Percentiles rank a stretch among this genome's conserved stretches.
These are phyloP conservation scores for Colletotrichum tamarilloi DNA, from an alignment of 2,329 filamentous ascomycete genomes.

Conservation along the genomic window DNA sequence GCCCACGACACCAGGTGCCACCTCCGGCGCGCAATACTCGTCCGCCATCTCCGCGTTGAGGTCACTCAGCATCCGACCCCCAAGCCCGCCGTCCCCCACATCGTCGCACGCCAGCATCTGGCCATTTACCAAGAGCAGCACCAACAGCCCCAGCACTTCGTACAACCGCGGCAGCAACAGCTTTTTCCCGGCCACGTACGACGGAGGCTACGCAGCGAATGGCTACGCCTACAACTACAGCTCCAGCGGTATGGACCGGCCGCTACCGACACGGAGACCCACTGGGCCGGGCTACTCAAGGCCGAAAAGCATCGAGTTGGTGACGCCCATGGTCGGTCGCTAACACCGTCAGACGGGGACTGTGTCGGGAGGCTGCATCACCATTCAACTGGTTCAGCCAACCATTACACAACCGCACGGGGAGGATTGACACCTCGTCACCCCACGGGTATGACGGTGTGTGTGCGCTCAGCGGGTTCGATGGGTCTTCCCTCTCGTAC, in stretches of 20 bases:
- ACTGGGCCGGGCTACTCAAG: slow-evolving; percentile 60
- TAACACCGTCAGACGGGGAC: slow-evolving; percentile 40
- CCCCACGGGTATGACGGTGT: not conserved
- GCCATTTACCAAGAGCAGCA: slow-evolving; percentile 64
- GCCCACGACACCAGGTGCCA: slow-evolving; percentile 55
- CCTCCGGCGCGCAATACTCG: slow-evolving; percentile 49
- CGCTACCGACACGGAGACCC: slow-evolving; percentile 66
- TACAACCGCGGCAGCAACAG: slow-evolving; percentile 56
- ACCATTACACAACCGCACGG: slow-evolving; percentile 2
- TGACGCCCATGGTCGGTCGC: slow-evolving; percentile 68
- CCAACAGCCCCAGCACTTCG: slow-evolving; percentile 64
- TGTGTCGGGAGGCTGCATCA: not conserved
- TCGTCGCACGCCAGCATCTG: slow-evolving; percentile 58
- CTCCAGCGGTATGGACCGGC: slow-evolving; percentile 59
- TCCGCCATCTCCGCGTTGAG: slow-evolving; percentile 67
- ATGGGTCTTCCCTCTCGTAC: slow-evolving; percentile 11
- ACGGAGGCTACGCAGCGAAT: slow-evolving; percentile 53
- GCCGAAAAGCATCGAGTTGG: slow-evolving; percentile 72
- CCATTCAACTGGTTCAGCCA: not conserved
- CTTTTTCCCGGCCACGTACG: slow-evolving; percentile 65
- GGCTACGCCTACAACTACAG: slow-evolving; percentile 53
- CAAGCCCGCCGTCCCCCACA: slow-evolving; percentile 66
- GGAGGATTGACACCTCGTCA: not conserved
- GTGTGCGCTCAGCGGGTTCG: not conserved
- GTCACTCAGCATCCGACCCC: slow-evolving; percentile 64